Percentiles rank a stretch among this genome's conserved stretches.
Evolutionary conservation across 495 filamentous ascomycete species (phyloP).

Genomic region (Penicillium malachiteum): DNA sequence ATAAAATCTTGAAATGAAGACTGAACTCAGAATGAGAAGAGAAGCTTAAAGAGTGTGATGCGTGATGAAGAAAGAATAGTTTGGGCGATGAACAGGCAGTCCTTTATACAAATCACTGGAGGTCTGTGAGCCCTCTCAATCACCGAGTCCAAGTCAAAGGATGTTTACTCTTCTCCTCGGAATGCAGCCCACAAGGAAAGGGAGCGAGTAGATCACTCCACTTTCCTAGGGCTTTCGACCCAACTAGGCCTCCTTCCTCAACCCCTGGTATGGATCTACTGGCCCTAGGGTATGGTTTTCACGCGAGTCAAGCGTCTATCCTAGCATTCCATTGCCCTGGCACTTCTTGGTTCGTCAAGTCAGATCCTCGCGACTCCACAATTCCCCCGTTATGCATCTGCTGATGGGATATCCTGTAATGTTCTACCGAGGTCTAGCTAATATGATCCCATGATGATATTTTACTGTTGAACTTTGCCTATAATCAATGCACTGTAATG

Average conservation of each 20-base stretch:
- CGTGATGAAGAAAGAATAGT: slow-evolving; percentile 31
- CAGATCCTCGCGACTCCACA: not conserved
- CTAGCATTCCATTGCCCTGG: slow-evolving; percentile 18
- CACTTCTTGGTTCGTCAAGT: not conserved
- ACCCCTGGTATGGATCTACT: slow-evolving; percentile 37
- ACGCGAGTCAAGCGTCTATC: slow-evolving; percentile 9
- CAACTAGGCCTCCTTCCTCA: slow-evolving; percentile 9
- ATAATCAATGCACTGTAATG: not conserved
- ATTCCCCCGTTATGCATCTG: not conserved
- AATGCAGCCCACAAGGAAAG: slow-evolving; percentile 36
- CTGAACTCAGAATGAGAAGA: slow-evolving; percentile 25
- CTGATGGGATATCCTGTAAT: not conserved
- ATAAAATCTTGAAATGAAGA: slow-evolving; percentile 20
- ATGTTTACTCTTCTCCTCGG: slow-evolving; percentile 22
- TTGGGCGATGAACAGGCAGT: slow-evolving; percentile 14
- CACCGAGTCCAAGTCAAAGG: not conserved
- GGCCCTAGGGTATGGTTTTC: slow-evolving; percentile 8
- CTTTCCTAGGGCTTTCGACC: slow-evolving; percentile 11
- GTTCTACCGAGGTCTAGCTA: not conserved
- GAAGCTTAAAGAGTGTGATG: slow-evolving; percentile 33
- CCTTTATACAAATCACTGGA: slow-evolving; percentile 39
- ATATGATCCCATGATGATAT: not conserved
- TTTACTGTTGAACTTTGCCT: not conserved
- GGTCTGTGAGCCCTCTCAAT: slow-evolving; percentile 24
- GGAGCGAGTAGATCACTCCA: slow-evolving; percentile 19